phyloP scores from a whole-genome alignment of 2,329 filamentous ascomycete genomes.

The Pezicula rhizophila region DNA sequence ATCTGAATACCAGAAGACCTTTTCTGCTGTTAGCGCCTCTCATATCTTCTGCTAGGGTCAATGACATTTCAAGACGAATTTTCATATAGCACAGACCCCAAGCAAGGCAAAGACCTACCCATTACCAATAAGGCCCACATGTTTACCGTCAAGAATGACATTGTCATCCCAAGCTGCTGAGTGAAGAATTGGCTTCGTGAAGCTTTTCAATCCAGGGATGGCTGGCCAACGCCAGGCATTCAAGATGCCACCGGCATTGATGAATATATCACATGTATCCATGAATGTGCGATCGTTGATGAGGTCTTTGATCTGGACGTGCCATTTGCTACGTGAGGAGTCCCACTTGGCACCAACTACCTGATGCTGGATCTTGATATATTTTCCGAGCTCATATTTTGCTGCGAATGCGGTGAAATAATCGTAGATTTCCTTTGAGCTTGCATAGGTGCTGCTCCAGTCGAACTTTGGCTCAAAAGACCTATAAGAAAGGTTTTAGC shows the following conservation, averaged over 20 bases:
- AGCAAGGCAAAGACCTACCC: constrained; percentile 22
- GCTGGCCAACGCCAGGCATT: constrained; percentile 46
- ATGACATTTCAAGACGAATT: no score
- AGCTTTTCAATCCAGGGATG: constrained; percentile 36
- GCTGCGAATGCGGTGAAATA: constrained; percentile 46
- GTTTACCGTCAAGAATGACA: constrained; percentile 31
- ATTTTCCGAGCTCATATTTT: constrained; percentile 46
- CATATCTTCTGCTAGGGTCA: no score
- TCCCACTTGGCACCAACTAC: constrained; percentile 49
- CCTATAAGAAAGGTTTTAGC: no score
- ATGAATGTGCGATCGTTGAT: constrained; percentile 25
- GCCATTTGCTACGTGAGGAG: constrained; percentile 18
- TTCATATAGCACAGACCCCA: no score
- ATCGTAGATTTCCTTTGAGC: constrained; percentile 49
- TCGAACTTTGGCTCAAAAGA: constrained; percentile 46
- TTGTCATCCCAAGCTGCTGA: constrained; percentile 39
- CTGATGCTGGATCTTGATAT: constrained; percentile 49
- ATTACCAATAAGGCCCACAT: constrained; percentile 39
- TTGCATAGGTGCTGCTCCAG: constrained; percentile 48
- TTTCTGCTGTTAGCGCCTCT: no score
- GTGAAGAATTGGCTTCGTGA: constrained; percentile 36
- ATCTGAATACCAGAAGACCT: constrained; percentile 39
- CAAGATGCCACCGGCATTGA: constrained; percentile 15
- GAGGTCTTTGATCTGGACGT: constrained; percentile 32
- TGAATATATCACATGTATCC: constrained; percentile 13